These are phyloP conservation scores for Rhizophagus clarus DNA, from an alignment of 192 early-diverging fungal genomes.

Conservation along the genomic window DNA sequence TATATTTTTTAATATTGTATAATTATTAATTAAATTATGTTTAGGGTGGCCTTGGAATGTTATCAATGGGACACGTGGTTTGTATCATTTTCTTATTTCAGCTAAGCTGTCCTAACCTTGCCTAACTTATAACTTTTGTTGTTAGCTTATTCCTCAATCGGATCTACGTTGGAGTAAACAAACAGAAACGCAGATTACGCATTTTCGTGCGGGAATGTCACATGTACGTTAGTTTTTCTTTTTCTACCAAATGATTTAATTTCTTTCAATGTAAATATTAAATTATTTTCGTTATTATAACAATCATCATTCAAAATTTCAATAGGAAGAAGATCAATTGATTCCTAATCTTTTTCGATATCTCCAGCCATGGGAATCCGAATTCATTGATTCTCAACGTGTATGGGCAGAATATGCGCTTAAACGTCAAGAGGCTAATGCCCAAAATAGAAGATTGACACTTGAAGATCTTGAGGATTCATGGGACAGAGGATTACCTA, in stretches of 20 bases:
- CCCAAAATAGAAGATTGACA: conserved; percentile 97
- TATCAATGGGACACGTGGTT: conserved; percentile 96
- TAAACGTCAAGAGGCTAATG: conserved; percentile 95
- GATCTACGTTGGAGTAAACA: conserved; percentile 97
- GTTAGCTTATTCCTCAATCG: conserved; percentile 86
- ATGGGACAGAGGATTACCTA: conserved; percentile 98
- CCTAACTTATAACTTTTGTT: neutral
- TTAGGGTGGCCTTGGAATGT: conserved; percentile 92
- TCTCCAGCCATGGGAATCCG: conserved; percentile 98
- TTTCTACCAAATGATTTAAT: neutral
- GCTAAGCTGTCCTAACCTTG: neutral
- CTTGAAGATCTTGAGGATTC: conserved; percentile 97
- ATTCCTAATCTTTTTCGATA: conserved; percentile 98
- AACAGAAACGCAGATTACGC: conserved; percentile 95
- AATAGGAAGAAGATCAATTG: conserved; percentile 84
- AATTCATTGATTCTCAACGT: conserved; percentile 98
- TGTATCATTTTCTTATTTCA: neutral
- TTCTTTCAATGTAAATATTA: neutral
- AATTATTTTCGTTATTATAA: neutral
- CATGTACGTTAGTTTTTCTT: conserved; percentile 44
- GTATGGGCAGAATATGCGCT: conserved; percentile 99
- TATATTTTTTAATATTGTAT: neutral
- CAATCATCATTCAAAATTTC: neutral
- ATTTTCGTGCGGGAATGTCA: conserved; percentile 98
- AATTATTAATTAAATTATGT: conserved; percentile 60